Evolutionary conservation across 495 filamentous ascomycete genomes (phyloP), one percentile per base, ranked within the genome.

Genomic region (Neurospora sp.): DNA sequence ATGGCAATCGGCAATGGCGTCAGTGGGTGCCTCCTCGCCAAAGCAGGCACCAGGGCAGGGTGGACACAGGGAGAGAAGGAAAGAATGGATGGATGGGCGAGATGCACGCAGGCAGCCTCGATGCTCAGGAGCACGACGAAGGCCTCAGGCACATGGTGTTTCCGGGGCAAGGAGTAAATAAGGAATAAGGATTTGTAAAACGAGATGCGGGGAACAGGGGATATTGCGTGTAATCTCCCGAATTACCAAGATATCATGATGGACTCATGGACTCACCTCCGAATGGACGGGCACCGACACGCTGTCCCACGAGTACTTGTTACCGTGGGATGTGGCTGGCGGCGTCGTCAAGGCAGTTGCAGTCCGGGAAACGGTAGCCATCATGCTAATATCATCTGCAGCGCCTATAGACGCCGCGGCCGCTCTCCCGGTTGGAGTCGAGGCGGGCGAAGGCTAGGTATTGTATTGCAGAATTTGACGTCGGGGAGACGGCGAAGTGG

Each of bases 291-390:
- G 75, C 40, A 85, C 78, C 69, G 84, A 76, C 74, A 85, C 28
- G 54, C 54, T 84, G 73, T 86, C 85, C 89, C 89, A 90, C 71
- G 84, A 77, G 69, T 81, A 82, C 70, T 79, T 80, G 39, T 81
- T 82, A 69, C 83, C 86, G 73, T 89, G 86, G 24, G 84, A 85
- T 76, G 84, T 88, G 73, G 81, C 83, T 38, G 86, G 84, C 70
- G 86, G 85, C 71, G 84, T 66, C 54, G 54, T 86, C 71, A 89
- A 76, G 39, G 86, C 82, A 75, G 77, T 83, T 38, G 84, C 77
- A 72, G 82, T 83, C 74, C 85, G 84, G 73, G 86, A 86, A 78
- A 88, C 84, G 76, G 86, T 80, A 74, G 86, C 84, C 86, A 88
- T 88, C n/a, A n/a, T 77, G 17, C 39, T 40, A 73, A 72, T 69